Conservation (phyloP, 129 eudicot species). For the Chrysanthemum lavandulifolium region DNA sequence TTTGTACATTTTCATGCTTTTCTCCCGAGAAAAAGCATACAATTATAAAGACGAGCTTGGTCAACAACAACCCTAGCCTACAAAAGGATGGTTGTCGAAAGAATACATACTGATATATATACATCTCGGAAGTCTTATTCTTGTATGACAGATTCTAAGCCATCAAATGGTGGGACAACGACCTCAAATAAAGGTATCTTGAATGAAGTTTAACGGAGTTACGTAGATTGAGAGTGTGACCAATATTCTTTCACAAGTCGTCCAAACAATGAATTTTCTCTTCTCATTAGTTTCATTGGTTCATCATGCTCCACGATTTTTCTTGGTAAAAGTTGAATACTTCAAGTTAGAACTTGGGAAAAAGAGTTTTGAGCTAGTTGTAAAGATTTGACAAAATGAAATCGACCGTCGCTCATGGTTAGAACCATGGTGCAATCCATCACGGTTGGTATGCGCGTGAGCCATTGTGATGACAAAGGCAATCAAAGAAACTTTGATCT, state of each 20-base stretch:
- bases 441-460: slow-evolving; percentile 89
- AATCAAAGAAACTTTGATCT: slow-evolving; percentile 73
- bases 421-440: slow-evolving; percentile 54
- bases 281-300: slow-evolving; percentile 81
- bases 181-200: neutral
- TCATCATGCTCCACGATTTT: slow-evolving; percentile 82
- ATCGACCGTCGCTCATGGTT: slow-evolving; percentile 55
- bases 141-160: slow-evolving; percentile 23
- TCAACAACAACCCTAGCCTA: neutral
- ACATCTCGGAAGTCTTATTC: slow-evolving; percentile 4
- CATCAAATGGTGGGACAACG: no score
- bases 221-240: slow-evolving; percentile 69
- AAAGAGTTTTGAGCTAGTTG: neutral
- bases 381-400: neutral
- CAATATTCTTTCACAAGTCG: slow-evolving; percentile 88
- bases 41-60: neutral
- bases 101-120: slow-evolving; percentile 10
- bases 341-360: neutral
- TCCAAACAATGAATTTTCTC: slow-evolving; percentile 72
- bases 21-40: no score
- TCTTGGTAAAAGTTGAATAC: slow-evolving; percentile 39
- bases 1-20: no score
- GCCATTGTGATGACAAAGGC: slow-evolving; percentile 89
- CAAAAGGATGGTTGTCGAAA: slow-evolving; percentile 11
- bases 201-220: slow-evolving; percentile 35